phyloP scores from a whole-genome alignment of 2,329 filamentous ascomycete species.

The Ophiognomonia clavigignenti-juglandacearum region DNA sequence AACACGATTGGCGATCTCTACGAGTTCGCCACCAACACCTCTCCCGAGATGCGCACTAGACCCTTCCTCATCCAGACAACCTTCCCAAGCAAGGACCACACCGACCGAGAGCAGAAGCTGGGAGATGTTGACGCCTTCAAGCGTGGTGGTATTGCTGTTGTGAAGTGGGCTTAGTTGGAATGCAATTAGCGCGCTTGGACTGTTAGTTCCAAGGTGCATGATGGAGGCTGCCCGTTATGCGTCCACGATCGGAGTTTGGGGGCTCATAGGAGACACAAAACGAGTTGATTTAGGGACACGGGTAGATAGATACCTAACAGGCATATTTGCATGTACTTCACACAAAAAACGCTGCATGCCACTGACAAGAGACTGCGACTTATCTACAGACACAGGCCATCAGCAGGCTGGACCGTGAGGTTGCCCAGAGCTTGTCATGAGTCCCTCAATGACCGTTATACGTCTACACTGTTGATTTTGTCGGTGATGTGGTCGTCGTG shows the following conservation, averaged over 20 bases:
- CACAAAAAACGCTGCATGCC: no score
- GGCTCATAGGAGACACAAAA: not conserved
- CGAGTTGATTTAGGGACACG: not conserved
- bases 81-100: constrained; percentile 77
- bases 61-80: constrained; percentile 74
- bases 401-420: no score
- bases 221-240: not conserved
- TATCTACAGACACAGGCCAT: no score
- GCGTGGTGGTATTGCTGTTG: constrained; percentile 59
- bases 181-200: not conserved
- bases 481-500: no score
- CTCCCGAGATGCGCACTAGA: constrained; percentile 50
- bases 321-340: no score
- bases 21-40: constrained; percentile 64
- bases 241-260: not conserved
- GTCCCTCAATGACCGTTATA: not conserved
- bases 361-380: no score
- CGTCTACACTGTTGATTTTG: not conserved
- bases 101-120: constrained; percentile 56
- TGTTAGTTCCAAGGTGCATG: not conserved
- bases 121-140: constrained; percentile 62
- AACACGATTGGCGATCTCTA: constrained; percentile 77
- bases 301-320: not conserved
- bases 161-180: constrained; percentile 46
- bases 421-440: no score